Conservation (phyloP, 2,329 filamentous ascomycete genomes). For the Venturia carpophila region DNA sequence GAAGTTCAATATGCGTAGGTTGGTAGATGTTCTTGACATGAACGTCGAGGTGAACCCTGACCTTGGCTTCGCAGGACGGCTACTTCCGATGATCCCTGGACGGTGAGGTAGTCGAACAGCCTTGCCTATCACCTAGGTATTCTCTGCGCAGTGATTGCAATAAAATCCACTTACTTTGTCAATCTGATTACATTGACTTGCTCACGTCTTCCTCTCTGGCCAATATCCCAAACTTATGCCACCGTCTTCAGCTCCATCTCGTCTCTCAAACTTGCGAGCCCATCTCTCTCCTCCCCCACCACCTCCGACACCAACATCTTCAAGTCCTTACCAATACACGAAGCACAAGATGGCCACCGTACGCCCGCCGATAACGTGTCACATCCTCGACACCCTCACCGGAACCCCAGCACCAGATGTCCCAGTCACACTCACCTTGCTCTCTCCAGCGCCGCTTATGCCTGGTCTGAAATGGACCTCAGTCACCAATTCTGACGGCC, state of each 20-base stretch:
- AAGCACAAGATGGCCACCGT: conserved; percentile 4
- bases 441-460: conserved; percentile 23
- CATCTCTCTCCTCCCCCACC: conserved; percentile 13
- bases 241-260: conserved; percentile 9
- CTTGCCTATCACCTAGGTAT: not conserved
- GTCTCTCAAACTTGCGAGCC: conserved; percentile 9
- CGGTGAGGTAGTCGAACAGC: not conserved
- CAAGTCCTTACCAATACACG: not conserved
- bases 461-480: conserved; percentile 26
- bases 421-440: conserved; percentile 54
- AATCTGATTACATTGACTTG: not conserved
- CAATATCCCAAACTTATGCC: conserved; percentile 9
- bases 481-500: conserved; percentile 65
- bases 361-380: conserved; percentile 64
- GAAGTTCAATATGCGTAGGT: too few relatives aligned
- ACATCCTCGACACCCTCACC: conserved; percentile 74
- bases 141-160: not conserved
- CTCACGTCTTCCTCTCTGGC: not conserved
- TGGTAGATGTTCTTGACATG: too few relatives aligned
- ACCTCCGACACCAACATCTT: not conserved
- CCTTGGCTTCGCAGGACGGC: not conserved
- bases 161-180: not conserved
- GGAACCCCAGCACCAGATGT: conserved; percentile 62
- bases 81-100: not conserved
- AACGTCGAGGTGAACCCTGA: too few relatives aligned